Base-by-base conservation (phyloP, 78 protist genomes). In the Dictyostelium firmibasis region DNA sequence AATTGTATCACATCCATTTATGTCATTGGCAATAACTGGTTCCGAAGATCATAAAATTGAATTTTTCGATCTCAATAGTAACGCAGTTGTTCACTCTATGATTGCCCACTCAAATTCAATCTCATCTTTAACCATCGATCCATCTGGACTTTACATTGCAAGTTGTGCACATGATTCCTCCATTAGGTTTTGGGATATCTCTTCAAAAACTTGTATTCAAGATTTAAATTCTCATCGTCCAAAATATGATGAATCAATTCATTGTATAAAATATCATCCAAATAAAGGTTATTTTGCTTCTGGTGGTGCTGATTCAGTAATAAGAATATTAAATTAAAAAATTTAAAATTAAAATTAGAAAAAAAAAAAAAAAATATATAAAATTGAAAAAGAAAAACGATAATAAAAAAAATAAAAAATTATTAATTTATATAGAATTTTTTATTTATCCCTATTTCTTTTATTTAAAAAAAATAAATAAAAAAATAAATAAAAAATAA, bases 121-220 rank as follows among this genome's bases (percentile, higher is more conserved):
- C 23, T 41, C 97, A 7, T 86, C 87, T 5, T 44, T 96, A 4
- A 33, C 92, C 8, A 84, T 96, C 35, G 94, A 96, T 35, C 88
- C 96, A 33, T 81, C 91, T 14, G 96, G 96, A 16, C 91, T 83
- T 25, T 83, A 91, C 23, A n/a, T 92, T 11, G 64, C 91, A 57
- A 79, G 96, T 57, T 60, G 93, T 81, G 62, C 91, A 20, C 97
- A 96, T 57, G 97, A 96, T 38, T 29, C 91, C 50, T 88, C 96
- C 5, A 91, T 96, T 43, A 57, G 97, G 18, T 96, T 96, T 92
- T 96, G 97, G 97, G 96, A 96, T 41, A 62, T 92, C 13, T 50
- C 86, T n/a, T 47, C 85, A 7, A 75, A 81, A 41, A 76, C 85
- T 14, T 96, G 95, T 38, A 41, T 81, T 67, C 97, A 96, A 64